Evolutionary conservation across 192 early-diverging fungal genomes (phyloP), one percentile per base, ranked within the genome.

Genomic region (Pilobolus umbonatus): DNA sequence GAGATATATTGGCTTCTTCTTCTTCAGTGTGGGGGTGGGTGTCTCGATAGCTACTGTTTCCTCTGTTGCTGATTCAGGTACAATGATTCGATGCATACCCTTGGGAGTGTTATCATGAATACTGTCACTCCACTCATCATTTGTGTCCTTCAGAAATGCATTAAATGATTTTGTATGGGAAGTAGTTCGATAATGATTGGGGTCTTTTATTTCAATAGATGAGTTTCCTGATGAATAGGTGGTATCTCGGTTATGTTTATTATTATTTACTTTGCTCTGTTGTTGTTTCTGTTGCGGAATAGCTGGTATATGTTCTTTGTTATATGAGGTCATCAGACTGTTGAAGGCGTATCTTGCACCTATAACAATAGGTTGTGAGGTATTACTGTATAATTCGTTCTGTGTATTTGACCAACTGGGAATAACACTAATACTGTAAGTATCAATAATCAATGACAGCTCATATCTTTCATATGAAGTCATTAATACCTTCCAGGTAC

Each of bases 111-210:
- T 56, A 32, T 65, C 26, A 55, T 54, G 40, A 61, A 61, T 64
- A 34, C 43, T 38, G 51, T 76, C 71, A 45, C 69, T 60, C 75
- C 75, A 76, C 38, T 71, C 75, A 19, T 71, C 68, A 50, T 77
- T 71, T 30, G 72, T 74, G 17, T 74, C 68, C 25, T 63, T 51
- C 44, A 68, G 39, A 64, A 74, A 77, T 26, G 57, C 62, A 38
- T 60, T 54, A 25, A 73, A 73, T 8, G 57, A 57, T 52, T 68
- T 71, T 54, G 35, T 19, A 19, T 54, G 52, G 2, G 39, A 55
- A 31, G 64, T 43, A 22, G 51, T 40, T 14, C 57, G 59, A 43
- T 29, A 38, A 42, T 49, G 52, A 1, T 57, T 39, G 26, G 38
- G 22, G 8, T 11, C 21, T 3, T 15, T 25, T 8, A 2, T 19